Conservation (phyloP, 2,329 filamentous ascomycete species). For the Exophiala dermatitidis region DNA sequence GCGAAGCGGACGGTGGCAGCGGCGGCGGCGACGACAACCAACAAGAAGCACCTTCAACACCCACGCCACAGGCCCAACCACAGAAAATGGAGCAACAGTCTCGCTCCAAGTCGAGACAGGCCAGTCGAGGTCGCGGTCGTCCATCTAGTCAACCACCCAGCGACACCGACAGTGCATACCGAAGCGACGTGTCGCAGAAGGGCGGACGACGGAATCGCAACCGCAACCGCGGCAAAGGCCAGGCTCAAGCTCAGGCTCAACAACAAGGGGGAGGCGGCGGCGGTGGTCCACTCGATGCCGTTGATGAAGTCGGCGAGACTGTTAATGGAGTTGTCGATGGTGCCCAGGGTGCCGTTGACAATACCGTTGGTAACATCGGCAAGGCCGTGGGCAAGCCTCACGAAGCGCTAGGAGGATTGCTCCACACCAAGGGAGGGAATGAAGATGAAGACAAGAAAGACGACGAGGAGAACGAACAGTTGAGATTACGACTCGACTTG, state of each 20-base stretch:
- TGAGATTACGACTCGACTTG: conserved; percentile 52
- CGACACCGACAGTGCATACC: conserved; percentile 49
- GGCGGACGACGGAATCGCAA: conserved; percentile 48
- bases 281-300: conserved; percentile 47
- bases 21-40: neutral
- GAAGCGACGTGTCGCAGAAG: conserved; percentile 48
- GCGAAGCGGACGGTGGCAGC: conserved; percentile 15
- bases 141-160: conserved; percentile 35
- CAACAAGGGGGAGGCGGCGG: conserved; percentile 31
- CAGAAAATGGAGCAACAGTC: conserved; percentile 23
- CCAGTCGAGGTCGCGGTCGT: conserved; percentile 31
- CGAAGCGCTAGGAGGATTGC: conserved; percentile 36
- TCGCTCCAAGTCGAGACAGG: conserved; percentile 25
- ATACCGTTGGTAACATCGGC: conserved; percentile 45
- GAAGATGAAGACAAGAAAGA: conserved; percentile 28
- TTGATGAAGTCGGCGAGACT: conserved; percentile 51
- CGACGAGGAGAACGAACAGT: conserved; percentile 31
- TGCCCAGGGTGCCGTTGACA: conserved; percentile 50
- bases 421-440: conserved; percentile 45
- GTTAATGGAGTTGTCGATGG: conserved; percentile 36
- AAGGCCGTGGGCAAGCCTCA: conserved; percentile 36
- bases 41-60: conserved; percentile 13
- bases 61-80: conserved; percentile 16
- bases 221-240: conserved; percentile 33
- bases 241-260: conserved; percentile 41